Base-by-base conservation (phyloP, 164 flowering plant genomes). In the Stephania yunnanensis region DNA sequence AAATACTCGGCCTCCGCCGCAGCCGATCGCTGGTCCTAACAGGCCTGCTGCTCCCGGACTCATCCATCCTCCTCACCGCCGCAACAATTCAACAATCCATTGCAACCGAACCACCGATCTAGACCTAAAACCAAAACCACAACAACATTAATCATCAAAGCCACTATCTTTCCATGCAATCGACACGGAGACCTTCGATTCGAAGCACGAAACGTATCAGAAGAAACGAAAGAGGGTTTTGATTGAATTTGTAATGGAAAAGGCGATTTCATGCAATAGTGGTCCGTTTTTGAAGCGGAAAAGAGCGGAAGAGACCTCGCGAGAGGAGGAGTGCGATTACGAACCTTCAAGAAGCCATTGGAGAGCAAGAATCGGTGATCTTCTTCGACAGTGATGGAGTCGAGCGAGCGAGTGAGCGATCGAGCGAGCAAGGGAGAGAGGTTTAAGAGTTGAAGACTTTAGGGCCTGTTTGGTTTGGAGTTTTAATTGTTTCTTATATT, bases 11-110 rank as follows among this genome's bases (percentile, higher is more conserved):
- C 79, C 91, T 78, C 72, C 87, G 78, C 80, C 85, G 77, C 61
- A 88, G 81, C 84, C 97, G 84, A 78, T 83, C 90, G 63, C 92
- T 90, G 8, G 90, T 83, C 31, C 97, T 90, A 11, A 89, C 83
- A 42, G 88, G 84, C 78, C 81, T 63, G 2, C 81, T 63, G 2
- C 77, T 65, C 53, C 36, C 87, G 72, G 87, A 74, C 76, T 81
- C 89, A 82, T 85, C 82, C 89, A 82, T 85, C 89, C 19, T 81
- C 88, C 70, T 81, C 81, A 68, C 81, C 78, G 22, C 91, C 78
- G 22, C 91, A 85, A 58, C 80, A 83, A 29, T 13, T 66, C 69
- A 66, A 30, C 44, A 66, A 66, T 29, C 30, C 36, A 29, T 66
- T 7, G 44, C 36, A 66, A 66, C 36, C 29, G 30, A 66, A 66